phyloP scores from a whole-genome alignment of 371 early-diverging fungal genomes.

The Haplosporangium sp. region DNA sequence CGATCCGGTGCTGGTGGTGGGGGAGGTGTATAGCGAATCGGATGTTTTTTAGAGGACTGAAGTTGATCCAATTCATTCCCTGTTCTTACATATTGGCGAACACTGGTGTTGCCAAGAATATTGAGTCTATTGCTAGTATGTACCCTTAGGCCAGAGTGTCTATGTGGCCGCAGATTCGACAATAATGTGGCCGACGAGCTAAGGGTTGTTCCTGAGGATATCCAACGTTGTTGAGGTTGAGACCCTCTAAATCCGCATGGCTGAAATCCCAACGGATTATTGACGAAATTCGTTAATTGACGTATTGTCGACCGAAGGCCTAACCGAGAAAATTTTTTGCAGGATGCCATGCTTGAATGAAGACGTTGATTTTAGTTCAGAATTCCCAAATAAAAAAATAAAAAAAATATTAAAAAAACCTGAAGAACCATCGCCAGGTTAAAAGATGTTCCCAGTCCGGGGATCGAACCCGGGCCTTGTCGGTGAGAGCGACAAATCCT shows the following conservation, averaged over 20 bases:
- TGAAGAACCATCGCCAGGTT: neutral
- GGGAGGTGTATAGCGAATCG: conserved; percentile 38
- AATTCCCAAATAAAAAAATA: neutral
- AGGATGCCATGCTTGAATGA: conserved; percentile 18
- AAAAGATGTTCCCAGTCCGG: conserved; percentile 54
- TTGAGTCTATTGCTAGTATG: neutral
- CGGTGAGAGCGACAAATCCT: conserved; percentile 60
- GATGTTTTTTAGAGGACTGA: conserved; percentile 1
- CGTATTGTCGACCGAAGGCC: conserved; percentile 15
- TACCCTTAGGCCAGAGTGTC: neutral
- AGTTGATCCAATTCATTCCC: neutral
- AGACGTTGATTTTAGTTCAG: neutral
- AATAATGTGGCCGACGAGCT: neutral
- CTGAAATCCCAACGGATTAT: neutral
- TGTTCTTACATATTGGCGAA: conserved; percentile 2
- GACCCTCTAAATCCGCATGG: neutral
- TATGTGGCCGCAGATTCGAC: neutral
- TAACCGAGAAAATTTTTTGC: conserved; percentile 23
- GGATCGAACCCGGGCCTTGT: conserved; percentile 59
- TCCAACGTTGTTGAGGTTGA: neutral
- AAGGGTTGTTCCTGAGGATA: conserved; percentile 13
- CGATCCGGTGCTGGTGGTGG: conserved; percentile 20
- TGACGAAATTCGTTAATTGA: conserved; percentile 1
- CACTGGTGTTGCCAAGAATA: neutral
- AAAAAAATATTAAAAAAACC: neutral